Conservation (phyloP, 2,329 filamentous ascomycete genomes). For the Fusarium papillatum region DNA sequence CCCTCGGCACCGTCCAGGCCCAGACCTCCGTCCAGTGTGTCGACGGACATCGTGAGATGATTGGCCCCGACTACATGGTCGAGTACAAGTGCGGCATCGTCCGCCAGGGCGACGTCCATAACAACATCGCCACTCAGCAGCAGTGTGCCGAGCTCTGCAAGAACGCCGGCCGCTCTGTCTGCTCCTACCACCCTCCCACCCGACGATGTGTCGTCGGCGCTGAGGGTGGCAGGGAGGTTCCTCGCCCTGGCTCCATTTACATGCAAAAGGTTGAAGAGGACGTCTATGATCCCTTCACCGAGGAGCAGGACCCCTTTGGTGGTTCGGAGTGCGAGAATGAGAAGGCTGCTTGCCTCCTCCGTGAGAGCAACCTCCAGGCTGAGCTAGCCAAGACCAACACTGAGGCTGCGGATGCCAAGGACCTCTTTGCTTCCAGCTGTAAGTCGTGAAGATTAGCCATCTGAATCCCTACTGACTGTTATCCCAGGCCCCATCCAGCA, state of each 20-base stretch:
- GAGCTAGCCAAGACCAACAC: not conserved
- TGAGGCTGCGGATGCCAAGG: not conserved
- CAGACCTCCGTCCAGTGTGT: not conserved
- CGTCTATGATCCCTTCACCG: not conserved
- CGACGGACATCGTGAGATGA: not conserved
- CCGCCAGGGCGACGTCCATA: not conserved
- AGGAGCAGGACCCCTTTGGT: not conserved
- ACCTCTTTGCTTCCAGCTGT: not conserved
- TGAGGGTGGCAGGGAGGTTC: not conserved
- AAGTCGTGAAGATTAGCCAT: too few species aligned
- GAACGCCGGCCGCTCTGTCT: not conserved
- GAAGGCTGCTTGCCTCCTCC: not conserved
- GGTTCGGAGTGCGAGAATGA: not conserved
- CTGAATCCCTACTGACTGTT: not conserved
- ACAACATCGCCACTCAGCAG: not conserved
- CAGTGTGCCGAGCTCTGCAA: slow-evolving; percentile 1
- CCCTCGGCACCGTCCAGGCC: not conserved
- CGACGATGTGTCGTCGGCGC: not conserved
- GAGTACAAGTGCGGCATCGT: not conserved
- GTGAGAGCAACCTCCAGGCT: not conserved
- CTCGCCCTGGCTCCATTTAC: not conserved
- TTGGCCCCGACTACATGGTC: not conserved
- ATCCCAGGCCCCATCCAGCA: not conserved
- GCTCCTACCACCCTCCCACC: slow-evolving; percentile 1
- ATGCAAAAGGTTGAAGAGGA: not conserved